Evolutionary conservation across 1,284 basidiomycete genomes (phyloP).

Genomic region (Exobasidium rhododendri): DNA sequence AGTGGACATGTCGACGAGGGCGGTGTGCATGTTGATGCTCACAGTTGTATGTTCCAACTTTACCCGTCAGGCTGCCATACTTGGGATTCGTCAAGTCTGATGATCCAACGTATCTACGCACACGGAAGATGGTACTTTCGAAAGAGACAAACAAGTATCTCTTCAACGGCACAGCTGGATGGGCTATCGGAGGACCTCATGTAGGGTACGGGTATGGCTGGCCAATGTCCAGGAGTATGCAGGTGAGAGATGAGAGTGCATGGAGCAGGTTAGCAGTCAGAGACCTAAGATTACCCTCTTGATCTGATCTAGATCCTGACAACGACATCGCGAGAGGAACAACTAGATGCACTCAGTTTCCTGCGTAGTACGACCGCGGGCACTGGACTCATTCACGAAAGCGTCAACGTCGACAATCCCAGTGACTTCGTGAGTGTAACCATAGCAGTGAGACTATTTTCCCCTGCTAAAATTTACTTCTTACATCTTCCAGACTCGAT

Average conservation of each 20-base stretch:
- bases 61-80: constrained; percentile 40
- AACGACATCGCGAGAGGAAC: constrained; percentile 29
- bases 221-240: constrained; percentile 38
- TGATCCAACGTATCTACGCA: constrained; percentile 33
- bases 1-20: not conserved
- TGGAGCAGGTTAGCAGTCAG: not conserved
- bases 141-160: constrained; percentile 35
- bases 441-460: too few species aligned
- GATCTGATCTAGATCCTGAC: constrained; percentile 31
- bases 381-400: constrained; percentile 42
- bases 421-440: constrained; percentile 24
- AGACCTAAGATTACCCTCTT: too few species aligned
- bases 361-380: constrained; percentile 39
- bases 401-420: constrained; percentile 35
- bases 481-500: constrained; percentile 5
- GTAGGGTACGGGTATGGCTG: constrained; percentile 38
- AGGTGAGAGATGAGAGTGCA: not conserved
- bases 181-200: constrained; percentile 42
- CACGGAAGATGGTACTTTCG: constrained; percentile 28
- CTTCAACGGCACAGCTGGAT: constrained; percentile 25
- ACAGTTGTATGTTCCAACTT: too few species aligned
- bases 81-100: constrained; percentile 28
- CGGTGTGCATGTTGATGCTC: too few species aligned
- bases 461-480: too few species aligned
- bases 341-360: constrained; percentile 24